Percentiles rank a stretch among this genome's conserved stretches.
Evolutionary conservation across 2,329 filamentous ascomycete species (phyloP).

Genomic region (Beauveria australis): DNA sequence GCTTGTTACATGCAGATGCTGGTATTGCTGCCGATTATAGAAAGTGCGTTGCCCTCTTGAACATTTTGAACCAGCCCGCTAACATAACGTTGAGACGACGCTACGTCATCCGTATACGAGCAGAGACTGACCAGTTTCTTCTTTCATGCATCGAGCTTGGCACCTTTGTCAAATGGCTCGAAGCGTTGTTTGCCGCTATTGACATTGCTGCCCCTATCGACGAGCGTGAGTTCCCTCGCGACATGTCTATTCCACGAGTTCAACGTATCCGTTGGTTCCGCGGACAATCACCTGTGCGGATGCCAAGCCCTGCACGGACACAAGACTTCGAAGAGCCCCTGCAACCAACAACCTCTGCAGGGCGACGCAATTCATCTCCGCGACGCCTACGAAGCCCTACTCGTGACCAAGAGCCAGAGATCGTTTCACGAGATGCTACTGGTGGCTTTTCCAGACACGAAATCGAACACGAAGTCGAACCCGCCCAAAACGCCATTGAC

Average conservation of each 20-base stretch:
- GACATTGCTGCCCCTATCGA: constrained; percentile 64
- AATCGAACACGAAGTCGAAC: constrained; percentile 6
- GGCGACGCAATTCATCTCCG: background rate
- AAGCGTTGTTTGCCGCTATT: constrained; percentile 63
- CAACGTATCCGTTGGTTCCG: constrained; percentile 44
- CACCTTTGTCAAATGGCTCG: constrained; percentile 60
- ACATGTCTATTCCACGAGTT: constrained; percentile 53
- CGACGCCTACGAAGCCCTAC: background rate
- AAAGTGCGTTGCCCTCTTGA: constrained; percentile 42
- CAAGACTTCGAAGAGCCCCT: constrained; percentile 13
- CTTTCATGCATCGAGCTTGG: constrained; percentile 57
- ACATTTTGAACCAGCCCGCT: background rate
- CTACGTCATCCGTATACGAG: constrained; percentile 63
- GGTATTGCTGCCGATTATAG: constrained; percentile 66
- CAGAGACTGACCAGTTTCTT: constrained; percentile 67
- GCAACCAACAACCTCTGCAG: background rate
- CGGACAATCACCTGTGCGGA: constrained; percentile 26
- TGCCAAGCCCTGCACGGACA: constrained; percentile 12
- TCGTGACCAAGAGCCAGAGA: background rate
- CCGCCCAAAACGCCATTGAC: constrained; percentile 9
- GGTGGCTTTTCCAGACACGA: no score
- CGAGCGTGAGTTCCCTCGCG: constrained; percentile 56
- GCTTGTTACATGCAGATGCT: constrained; percentile 65
- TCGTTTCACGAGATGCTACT: background rate
- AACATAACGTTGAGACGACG: constrained; percentile 34